phyloP scores from a whole-genome alignment of 331 rosid species.

The Prunus yedoensis region DNA sequence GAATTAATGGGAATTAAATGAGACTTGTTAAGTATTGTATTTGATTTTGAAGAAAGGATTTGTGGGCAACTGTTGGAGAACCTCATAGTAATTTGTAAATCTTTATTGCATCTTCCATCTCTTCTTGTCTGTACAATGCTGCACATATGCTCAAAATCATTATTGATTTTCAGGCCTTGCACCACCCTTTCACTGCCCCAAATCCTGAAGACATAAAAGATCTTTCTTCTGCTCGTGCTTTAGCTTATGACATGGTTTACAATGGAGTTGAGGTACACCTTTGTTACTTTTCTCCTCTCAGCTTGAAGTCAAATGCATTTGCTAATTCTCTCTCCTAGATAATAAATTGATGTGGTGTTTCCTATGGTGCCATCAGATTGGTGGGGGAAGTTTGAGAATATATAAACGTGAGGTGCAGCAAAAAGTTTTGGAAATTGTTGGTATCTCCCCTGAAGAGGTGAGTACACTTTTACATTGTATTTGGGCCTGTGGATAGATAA shows the following conservation, averaged over 20 bases:
- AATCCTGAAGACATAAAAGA: constrained; percentile 84
- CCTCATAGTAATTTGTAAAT: constrained; percentile 1
- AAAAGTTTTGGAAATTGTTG: constrained; percentile 86
- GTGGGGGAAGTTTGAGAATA: constrained; percentile 97
- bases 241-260: constrained; percentile 98
- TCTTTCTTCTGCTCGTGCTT: constrained; percentile 92
- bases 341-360: constrained; percentile 10
- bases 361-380: constrained; percentile 54
- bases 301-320: constrained; percentile 19
- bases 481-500: background rate
- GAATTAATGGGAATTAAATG: background rate
- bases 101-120: constrained; percentile 7
- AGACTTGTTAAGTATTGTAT: background rate
- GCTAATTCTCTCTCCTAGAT: background rate
- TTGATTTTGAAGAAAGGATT: background rate
- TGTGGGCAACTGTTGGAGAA: background rate
- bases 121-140: background rate
- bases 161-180: constrained; percentile 68
- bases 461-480: constrained; percentile 17
- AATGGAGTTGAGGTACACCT: constrained; percentile 89
- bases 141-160: too few relatives aligned
- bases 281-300: constrained; percentile 6
- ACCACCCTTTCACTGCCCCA: constrained; percentile 99
- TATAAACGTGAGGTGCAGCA: constrained; percentile 82
- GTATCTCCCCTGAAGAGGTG: constrained; percentile 90